These are phyloP conservation scores for Jatropha multifida DNA, from an alignment of 441 rosid species.

Conservation along the genomic window DNA sequence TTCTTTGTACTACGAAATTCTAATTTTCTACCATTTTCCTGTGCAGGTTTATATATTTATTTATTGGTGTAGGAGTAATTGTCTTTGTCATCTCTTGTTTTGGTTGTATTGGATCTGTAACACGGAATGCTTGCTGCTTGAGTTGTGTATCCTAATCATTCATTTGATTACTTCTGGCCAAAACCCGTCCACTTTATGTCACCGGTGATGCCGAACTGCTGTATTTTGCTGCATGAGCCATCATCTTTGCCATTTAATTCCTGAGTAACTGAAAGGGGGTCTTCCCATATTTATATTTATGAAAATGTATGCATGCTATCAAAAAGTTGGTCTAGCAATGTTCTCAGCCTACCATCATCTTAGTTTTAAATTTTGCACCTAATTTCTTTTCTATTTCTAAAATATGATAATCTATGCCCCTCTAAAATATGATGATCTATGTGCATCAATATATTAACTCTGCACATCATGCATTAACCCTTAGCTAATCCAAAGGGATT, in stretches of 20 bases:
- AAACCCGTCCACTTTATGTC: neutral
- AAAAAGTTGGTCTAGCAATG: neutral
- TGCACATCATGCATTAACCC: no score
- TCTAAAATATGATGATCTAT: neutral
- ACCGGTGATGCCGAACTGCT: constrained; percentile 2
- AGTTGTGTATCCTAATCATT: constrained; percentile 76
- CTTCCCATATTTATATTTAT: neutral
- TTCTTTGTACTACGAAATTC: constrained; percentile 11
- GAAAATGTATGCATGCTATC: neutral
- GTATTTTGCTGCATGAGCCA: neutral
- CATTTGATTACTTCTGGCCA: constrained; percentile 11
- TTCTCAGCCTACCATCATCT: neutral
- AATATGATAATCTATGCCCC: neutral
- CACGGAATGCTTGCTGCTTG: constrained; percentile 92
- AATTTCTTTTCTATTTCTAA: neutral
- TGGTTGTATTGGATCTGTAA: constrained; percentile 79
- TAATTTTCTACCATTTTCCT: constrained; percentile 13
- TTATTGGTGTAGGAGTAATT: constrained; percentile 81
- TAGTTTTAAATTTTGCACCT: neutral
- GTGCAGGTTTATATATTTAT: constrained; percentile 93
- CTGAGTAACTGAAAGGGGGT: neutral
- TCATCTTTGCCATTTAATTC: constrained; percentile 1
- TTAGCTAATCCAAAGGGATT: neutral
- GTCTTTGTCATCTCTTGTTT: constrained; percentile 83
- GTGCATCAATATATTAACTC: neutral